Evolutionary conservation across 495 filamentous ascomycete genomes (phyloP).

Genomic region (Neurospora sp.): DNA sequence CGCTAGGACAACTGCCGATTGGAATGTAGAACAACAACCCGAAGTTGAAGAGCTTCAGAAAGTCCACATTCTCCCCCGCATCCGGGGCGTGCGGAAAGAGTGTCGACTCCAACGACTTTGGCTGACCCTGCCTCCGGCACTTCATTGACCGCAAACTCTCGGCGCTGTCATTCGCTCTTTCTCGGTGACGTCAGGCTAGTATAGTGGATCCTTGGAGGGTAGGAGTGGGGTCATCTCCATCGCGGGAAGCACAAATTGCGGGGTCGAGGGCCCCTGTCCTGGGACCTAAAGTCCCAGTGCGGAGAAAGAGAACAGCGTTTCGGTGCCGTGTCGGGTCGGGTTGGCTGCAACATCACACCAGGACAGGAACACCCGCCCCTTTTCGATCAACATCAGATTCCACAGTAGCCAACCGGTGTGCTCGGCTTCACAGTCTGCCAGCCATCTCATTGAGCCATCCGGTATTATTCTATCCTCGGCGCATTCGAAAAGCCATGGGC

Average conservation of each 20-base stretch:
- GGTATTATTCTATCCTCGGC: neutral
- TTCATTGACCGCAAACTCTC: slow-evolving; percentile 1
- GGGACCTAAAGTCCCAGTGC: neutral
- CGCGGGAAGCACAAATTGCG: neutral
- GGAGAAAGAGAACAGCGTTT: neutral
- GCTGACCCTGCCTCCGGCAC: slow-evolving; percentile 3
- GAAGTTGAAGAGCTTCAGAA: neutral
- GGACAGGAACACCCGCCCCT: neutral
- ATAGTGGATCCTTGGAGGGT: neutral
- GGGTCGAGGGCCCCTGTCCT: neutral
- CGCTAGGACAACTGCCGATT: neutral
- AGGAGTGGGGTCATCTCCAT: neutral
- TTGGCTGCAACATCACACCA: neutral
- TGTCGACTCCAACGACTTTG: neutral
- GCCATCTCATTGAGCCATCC: neutral
- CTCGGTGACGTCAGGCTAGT: slow-evolving; percentile 11
- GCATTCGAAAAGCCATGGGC: neutral
- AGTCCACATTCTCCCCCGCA: slow-evolving; percentile 6
- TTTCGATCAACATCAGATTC: neutral
- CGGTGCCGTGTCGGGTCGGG: neutral
- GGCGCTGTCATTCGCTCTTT: slow-evolving; percentile 3
- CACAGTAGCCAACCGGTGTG: neutral
- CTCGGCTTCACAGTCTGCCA: neutral
- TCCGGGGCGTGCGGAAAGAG: neutral
- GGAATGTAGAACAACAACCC: neutral